phyloP scores from a whole-genome alignment of 2,329 filamentous ascomycete genomes.

The Claviceps sp. region DNA sequence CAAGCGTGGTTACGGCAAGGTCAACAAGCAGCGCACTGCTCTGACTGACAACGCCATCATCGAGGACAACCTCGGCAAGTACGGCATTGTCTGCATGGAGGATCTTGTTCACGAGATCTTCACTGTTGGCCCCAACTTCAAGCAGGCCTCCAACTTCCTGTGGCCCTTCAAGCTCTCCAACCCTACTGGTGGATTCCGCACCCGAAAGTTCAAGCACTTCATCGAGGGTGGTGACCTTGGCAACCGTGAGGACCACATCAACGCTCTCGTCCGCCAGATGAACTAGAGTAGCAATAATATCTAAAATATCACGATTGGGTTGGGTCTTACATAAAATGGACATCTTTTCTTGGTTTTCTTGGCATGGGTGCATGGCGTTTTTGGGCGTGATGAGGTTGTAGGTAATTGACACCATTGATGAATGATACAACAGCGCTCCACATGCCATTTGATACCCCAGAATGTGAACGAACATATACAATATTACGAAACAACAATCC shows the following conservation, averaged over 20 bases:
- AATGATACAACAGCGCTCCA: constrained; percentile 28
- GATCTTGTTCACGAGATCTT: constrained; percentile 99
- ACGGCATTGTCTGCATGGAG: constrained; percentile 98
- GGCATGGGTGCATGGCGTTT: constrained; percentile 28
- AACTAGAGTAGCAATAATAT: constrained; percentile 48
- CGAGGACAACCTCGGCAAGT: constrained; percentile 93
- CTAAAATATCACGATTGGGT: constrained; percentile 11
- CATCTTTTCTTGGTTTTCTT: constrained; percentile 4
- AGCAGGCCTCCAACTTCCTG: constrained; percentile 97
- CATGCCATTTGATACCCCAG: constrained; percentile 1
- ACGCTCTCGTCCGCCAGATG: constrained; percentile 92
- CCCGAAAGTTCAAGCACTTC: constrained; percentile 98
- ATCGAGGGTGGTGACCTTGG: constrained; percentile 97
- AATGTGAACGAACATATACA: neutral
- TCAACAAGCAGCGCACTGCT: constrained; percentile 93
- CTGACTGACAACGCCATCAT: constrained; percentile 97
- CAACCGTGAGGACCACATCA: constrained; percentile 98
- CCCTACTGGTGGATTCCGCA: constrained; percentile 90
- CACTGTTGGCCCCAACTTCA: constrained; percentile 98
- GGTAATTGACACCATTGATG: constrained; percentile 27
- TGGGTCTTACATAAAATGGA: constrained; percentile 14
- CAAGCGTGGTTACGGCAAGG: constrained; percentile 99
- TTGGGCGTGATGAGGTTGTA: constrained; percentile 21
- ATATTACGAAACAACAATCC: accelerated
- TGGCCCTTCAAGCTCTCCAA: constrained; percentile 99